phyloP scores from a whole-genome alignment of 768 basidiomycete genomes.

The Suillus bovinus region DNA sequence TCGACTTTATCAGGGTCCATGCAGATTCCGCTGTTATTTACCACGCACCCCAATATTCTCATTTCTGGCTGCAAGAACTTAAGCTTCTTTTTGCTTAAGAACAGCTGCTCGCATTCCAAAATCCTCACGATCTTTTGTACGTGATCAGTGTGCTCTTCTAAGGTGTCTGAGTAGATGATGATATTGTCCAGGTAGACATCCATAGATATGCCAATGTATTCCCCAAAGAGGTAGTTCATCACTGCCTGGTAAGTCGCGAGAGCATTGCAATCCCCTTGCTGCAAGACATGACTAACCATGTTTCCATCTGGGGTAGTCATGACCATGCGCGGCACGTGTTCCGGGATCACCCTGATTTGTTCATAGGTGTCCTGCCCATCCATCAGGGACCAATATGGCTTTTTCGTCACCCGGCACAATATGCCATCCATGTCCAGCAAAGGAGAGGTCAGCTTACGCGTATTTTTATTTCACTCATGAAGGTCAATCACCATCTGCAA shows the following conservation, averaged over 20 bases:
- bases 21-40: constrained; percentile 25
- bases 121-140: constrained; percentile 34
- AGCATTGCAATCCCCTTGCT: constrained; percentile 31
- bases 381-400: constrained; percentile 37
- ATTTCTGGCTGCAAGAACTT: constrained; percentile 31
- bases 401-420: constrained; percentile 33
- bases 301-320: constrained; percentile 33
- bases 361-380: constrained; percentile 44
- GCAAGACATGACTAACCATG: constrained; percentile 33
- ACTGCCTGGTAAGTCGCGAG: constrained; percentile 42
- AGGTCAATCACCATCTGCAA: constrained; percentile 38
- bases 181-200: constrained; percentile 8
- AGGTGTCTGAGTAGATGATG: constrained; percentile 10
- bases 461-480: constrained; percentile 42
- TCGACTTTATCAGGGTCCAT: constrained; percentile 28
- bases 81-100: constrained; percentile 36
- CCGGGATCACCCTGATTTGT: constrained; percentile 35
- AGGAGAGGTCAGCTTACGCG: constrained; percentile 39
- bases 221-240: constrained; percentile 35
- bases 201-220: constrained; percentile 11
- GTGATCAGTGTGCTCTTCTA: constrained; percentile 30
- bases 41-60: constrained; percentile 35
- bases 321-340: constrained; percentile 29
- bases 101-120: constrained; percentile 35
- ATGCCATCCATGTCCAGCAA: constrained; percentile 45